phyloP scores from a whole-genome alignment of 2,329 filamentous ascomycete species.

The Magnaporthiopsis incrustans region DNA sequence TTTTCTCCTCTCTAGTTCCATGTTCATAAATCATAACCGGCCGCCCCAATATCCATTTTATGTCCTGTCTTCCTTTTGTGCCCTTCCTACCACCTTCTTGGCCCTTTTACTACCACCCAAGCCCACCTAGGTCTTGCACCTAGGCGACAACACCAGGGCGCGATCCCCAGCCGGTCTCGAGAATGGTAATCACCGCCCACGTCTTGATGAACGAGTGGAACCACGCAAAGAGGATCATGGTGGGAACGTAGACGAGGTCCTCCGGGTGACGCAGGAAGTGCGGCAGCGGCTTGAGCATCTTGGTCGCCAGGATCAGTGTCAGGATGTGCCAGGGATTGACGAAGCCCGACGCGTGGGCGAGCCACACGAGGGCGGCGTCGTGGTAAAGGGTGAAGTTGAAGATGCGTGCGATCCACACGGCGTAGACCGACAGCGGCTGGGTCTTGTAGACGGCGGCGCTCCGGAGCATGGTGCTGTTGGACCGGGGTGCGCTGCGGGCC shows the following conservation, averaged over 20 bases:
- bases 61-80: no score
- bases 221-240: slow-evolving; percentile 47
- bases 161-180: slow-evolving; percentile 30
- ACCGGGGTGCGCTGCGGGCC: slow-evolving; percentile 50
- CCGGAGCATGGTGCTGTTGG: slow-evolving; percentile 33
- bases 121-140: no score
- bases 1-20: no score
- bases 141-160: neutral
- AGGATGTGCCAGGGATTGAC: slow-evolving; percentile 14
- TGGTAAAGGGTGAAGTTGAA: slow-evolving; percentile 48
- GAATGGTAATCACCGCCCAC: slow-evolving; percentile 45
- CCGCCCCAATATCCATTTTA: no score
- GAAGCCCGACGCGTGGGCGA: slow-evolving; percentile 11
- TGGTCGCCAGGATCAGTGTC: slow-evolving; percentile 45
- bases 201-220: slow-evolving; percentile 50
- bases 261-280: slow-evolving; percentile 42
- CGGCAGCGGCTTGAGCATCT: slow-evolving; percentile 47
- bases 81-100: no score
- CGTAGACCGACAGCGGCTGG: slow-evolving; percentile 46
- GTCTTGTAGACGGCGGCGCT: neutral
- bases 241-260: slow-evolving; percentile 42
- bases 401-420: slow-evolving; percentile 45
- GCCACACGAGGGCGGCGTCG: slow-evolving; percentile 34
- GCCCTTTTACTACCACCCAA: no score
- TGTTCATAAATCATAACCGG: no score